Base-by-base conservation (phyloP, 768 basidiomycete genomes). In the Leccinum boreale region DNA sequence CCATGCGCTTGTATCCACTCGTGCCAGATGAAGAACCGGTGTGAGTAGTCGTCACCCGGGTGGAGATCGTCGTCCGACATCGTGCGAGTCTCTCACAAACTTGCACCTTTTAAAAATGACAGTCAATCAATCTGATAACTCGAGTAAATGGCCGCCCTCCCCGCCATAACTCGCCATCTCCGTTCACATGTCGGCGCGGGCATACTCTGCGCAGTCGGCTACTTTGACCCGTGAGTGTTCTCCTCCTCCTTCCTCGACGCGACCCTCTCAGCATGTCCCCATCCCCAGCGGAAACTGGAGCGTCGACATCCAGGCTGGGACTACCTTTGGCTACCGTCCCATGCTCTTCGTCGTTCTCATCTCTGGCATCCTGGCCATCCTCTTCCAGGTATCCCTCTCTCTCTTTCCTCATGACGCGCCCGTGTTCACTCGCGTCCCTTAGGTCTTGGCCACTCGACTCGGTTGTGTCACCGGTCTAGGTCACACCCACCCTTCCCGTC, bases 1-100 rank as follows among this genome's bases (percentile, higher is more conserved):
- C 90, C 92, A 60, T 91, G 84, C 5, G 85, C 90, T 85, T 90
- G 86, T 56, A 93, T 85, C 89, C 89, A 93, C 70, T 93, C 91
- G 70, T 92, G 90, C 89, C 89, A 93, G 62, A 91, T 92, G 75
- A 92, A 93, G 74, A 90, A 92, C 17, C 86, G 78, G 68, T 89
- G 87, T 58, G 80, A 87, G 72, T 89, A 87, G 74, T 92, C 90
- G 68, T 92, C 90, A 62, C 82, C 77, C 26, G 90, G 90, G 67
- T 91, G 90, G 45, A 92, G 78, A 67, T 92, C 89, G 54, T 76
- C 65, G 54, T 83, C 81, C 81, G 42, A 83, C 82, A 10, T 4
- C 50, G 52, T 60, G 59, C 26, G 53, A 50, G 12, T n/a, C 36
- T n/a, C 36, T 46, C 19, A n/a, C 23, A 46, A 23, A 44, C 39